These are phyloP conservation scores for Pyricularia grisea DNA, from an alignment of 2,329 filamentous ascomycete genomes.

Conservation along the genomic window DNA sequence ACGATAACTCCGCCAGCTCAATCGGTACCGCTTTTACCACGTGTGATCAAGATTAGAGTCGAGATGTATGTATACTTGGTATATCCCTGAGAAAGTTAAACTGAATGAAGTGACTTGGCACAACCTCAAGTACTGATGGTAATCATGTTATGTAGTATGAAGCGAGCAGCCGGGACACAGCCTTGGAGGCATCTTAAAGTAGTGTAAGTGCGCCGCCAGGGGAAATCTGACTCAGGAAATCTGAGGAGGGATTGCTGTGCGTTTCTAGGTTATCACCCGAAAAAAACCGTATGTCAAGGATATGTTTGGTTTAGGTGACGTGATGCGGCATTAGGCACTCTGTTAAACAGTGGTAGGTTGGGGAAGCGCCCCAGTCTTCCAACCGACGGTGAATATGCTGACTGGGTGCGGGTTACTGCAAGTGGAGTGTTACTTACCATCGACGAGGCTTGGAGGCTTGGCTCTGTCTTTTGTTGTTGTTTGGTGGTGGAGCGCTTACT, in stretches of 20 bases:
- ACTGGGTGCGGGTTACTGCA: background rate
- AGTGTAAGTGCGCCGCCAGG: background rate
- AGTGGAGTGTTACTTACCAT: background rate
- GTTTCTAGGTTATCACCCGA: background rate
- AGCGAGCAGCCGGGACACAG: background rate
- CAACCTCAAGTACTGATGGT: background rate
- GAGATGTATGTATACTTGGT: background rate
- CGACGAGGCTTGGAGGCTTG: background rate
- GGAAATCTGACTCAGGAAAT: background rate
- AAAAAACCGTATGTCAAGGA: background rate
- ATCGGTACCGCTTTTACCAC: background rate
- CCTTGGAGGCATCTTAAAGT: background rate
- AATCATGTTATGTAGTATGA: background rate
- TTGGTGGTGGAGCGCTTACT: background rate
- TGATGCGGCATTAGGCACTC: background rate
- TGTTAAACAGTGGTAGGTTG: background rate
- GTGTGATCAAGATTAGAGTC: background rate
- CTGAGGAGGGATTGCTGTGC: background rate
- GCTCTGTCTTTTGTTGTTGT: background rate
- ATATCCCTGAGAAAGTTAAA: background rate
- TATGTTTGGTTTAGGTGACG: background rate
- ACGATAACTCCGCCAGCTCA: background rate
- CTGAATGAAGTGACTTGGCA: background rate
- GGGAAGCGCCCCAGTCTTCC: background rate
- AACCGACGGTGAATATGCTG: background rate